Evolutionary conservation across 2,329 filamentous ascomycete species (phyloP).

Genomic region (Colletotrichum higginsianum): DNA sequence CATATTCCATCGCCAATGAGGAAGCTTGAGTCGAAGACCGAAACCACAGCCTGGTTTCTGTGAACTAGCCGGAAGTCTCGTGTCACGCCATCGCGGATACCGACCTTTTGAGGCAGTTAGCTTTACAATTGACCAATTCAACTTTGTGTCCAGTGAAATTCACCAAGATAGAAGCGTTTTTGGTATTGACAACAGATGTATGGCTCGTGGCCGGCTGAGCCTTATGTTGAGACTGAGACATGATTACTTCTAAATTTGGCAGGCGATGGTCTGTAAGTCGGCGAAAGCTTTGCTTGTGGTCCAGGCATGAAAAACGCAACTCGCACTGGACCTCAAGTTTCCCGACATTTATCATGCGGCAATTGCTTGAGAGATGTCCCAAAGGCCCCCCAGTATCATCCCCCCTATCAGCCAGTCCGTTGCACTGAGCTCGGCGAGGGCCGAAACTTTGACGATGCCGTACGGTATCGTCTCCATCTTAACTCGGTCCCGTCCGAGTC

Average conservation of each 20-base stretch:
- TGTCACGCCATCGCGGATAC: constrained; percentile 48
- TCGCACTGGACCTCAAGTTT: no score
- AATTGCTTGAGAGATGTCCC: no score
- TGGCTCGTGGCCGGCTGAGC: constrained; percentile 41
- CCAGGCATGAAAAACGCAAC: not conserved
- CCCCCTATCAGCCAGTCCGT: not conserved
- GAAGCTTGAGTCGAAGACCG: constrained; percentile 50
- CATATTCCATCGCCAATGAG: constrained; percentile 49
- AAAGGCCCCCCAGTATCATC: no score
- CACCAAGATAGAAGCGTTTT: constrained; percentile 46
- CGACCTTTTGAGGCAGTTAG: constrained; percentile 41
- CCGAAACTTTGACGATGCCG: constrained; percentile 6
- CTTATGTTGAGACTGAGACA: constrained; percentile 24
- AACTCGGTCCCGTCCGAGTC: constrained; percentile 21
- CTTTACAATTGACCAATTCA: not conserved
- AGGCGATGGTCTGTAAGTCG: not conserved
- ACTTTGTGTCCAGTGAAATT: not conserved
- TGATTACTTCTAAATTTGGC: not conserved
- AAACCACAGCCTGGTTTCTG: constrained; percentile 45
- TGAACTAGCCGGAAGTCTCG: constrained; percentile 46
- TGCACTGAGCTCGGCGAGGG: constrained; percentile 7
- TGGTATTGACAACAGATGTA: constrained; percentile 45
- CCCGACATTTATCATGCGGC: constrained; percentile 1
- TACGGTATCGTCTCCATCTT: not conserved
- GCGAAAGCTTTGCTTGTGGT: not conserved